Evolutionary conservation across 768 basidiomycete genomes (phyloP).

Genomic region (Trametes punicea): DNA sequence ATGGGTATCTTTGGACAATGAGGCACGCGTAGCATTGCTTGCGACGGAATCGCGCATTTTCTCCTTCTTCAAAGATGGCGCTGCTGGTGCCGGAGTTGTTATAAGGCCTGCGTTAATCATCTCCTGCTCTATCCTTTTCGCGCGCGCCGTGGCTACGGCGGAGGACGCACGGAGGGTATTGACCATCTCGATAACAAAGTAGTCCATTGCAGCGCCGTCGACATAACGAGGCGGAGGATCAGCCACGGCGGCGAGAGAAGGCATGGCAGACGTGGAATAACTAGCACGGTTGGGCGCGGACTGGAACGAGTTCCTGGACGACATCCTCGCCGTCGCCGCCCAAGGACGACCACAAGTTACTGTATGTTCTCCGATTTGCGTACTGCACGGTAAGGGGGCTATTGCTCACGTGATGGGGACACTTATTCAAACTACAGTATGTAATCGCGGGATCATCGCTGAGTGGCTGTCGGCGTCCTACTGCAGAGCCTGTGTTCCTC

Average conservation of each 20-base stretch:
- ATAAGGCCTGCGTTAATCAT: constrained; percentile 79
- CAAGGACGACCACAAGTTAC: not conserved
- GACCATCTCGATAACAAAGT: constrained; percentile 81
- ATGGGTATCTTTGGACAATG: constrained; percentile 19
- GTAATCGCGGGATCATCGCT: too few species aligned
- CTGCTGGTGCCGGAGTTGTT: constrained; percentile 43
- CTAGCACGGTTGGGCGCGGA: constrained; percentile 1
- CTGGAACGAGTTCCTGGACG: constrained; percentile 19
- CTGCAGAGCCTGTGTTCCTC: too few species aligned
- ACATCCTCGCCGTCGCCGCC: constrained; percentile 2
- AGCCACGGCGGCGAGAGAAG: constrained; percentile 49
- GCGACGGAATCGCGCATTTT: constrained; percentile 38
- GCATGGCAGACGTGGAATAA: constrained; percentile 20
- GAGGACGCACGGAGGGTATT: constrained; percentile 72
- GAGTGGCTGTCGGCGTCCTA: too few species aligned
- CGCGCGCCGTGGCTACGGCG: constrained; percentile 62
- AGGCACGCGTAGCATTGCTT: constrained; percentile 26
- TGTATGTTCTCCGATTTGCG: too few species aligned
- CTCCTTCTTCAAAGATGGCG: constrained; percentile 38
- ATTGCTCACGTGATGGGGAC: not conserved
- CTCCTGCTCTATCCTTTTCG: constrained; percentile 68
- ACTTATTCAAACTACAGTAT: too few species aligned
- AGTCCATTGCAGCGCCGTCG: constrained; percentile 74
- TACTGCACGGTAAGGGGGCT: not conserved
- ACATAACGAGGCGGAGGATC: constrained; percentile 61